These are phyloP conservation scores for Cornus florida DNA, from an alignment of 148 eudicot genomes.

Conservation along the genomic window DNA sequence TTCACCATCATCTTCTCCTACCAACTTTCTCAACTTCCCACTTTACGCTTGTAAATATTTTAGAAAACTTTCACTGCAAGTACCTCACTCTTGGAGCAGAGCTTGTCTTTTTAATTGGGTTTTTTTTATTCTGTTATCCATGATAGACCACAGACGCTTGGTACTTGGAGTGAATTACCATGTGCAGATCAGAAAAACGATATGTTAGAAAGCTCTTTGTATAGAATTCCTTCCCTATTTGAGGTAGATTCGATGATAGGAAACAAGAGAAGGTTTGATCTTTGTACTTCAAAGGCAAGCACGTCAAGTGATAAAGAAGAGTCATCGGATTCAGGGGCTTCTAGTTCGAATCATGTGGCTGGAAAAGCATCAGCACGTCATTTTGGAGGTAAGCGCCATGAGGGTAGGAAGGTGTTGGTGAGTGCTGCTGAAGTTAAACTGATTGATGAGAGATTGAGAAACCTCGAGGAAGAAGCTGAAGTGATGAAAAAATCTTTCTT, in stretches of 20 bases:
- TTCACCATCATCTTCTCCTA: background rate
- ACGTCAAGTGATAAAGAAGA: background rate
- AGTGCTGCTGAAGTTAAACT: constrained; percentile 10
- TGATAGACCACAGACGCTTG: too few relatives aligned
- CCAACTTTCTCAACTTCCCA: background rate
- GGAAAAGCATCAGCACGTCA: background rate
- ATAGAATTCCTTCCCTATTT: background rate
- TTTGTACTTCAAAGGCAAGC: background rate
- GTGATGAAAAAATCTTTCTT: constrained; percentile 13
- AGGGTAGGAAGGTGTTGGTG: background rate
- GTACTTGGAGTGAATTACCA: background rate
- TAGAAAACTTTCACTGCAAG: background rate
- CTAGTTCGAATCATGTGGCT: background rate
- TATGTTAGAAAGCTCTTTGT: background rate
- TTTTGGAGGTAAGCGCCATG: background rate
- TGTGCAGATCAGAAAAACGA: background rate
- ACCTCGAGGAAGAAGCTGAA: constrained; percentile 31
- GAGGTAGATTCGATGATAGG: background rate
- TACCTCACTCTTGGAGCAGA: background rate
- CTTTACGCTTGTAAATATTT: too few relatives aligned
- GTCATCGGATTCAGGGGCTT: background rate
- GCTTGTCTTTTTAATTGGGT: background rate
- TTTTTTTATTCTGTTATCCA: too few relatives aligned
- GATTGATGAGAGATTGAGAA: constrained; percentile 17
- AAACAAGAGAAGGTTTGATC: background rate